A percentile compares a stretch with the other conserved stretches of the same genome.
These are phyloP conservation scores for Sporothrix phasma DNA, from an alignment of 2,329 filamentous ascomycete genomes.

Conservation along the genomic window DNA sequence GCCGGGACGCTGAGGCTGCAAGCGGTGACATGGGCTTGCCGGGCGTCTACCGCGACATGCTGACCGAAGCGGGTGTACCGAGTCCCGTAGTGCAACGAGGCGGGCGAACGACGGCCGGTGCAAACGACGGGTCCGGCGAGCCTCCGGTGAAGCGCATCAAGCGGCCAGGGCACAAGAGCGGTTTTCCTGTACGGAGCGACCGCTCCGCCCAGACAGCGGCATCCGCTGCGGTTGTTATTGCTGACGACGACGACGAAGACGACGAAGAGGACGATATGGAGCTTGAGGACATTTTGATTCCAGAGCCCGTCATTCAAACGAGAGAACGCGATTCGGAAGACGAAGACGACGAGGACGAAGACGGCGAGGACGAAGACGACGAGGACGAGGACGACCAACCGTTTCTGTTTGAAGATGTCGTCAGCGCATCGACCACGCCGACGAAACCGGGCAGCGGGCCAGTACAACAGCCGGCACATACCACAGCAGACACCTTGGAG, in stretches of 20 bases:
- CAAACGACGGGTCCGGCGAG: background rate
- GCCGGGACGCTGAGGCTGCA: background rate
- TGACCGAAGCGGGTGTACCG: slow-evolving; percentile 17
- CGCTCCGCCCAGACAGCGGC: background rate
- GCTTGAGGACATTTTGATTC: slow-evolving; percentile 21
- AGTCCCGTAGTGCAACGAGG: background rate
- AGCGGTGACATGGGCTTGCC: background rate
- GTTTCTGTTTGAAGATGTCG: slow-evolving; percentile 14
- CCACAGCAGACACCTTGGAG: slow-evolving; percentile 30
- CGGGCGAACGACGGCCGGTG: background rate
- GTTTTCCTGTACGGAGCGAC: background rate
- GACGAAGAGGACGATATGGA: slow-evolving; percentile 19
- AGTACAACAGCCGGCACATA: background rate
- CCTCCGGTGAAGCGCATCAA: slow-evolving; percentile 19
- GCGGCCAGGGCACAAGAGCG: slow-evolving; percentile 18
- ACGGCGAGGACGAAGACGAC: slow-evolving; percentile 16
- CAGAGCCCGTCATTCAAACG: slow-evolving; percentile 20
- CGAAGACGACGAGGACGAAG: slow-evolving; percentile 17
- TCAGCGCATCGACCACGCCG: background rate
- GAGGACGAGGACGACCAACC: slow-evolving; percentile 8
- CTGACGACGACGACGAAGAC: slow-evolving; percentile 5
- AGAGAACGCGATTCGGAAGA: slow-evolving; percentile 17
- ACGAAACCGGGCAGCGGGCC: background rate
- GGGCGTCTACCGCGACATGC: slow-evolving; percentile 18
- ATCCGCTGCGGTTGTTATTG: background rate